phyloP scores from a whole-genome alignment of 2,329 filamentous ascomycete species.

The Claviceps digitariae region DNA sequence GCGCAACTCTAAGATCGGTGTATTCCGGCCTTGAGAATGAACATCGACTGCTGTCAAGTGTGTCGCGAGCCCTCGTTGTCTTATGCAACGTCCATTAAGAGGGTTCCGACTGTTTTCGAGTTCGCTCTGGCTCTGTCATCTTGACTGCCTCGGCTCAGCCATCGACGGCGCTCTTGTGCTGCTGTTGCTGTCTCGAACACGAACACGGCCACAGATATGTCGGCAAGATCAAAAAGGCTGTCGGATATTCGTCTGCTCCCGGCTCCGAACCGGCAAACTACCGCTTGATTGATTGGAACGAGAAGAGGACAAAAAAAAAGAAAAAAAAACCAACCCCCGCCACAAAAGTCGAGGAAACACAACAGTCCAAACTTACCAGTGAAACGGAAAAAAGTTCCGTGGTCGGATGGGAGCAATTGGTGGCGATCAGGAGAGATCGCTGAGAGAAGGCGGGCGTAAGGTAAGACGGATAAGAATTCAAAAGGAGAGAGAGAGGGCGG shows the following conservation, averaged over 20 bases:
- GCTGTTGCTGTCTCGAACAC: background rate
- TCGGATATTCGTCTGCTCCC: background rate
- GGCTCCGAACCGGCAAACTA: background rate
- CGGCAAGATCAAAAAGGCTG: no score
- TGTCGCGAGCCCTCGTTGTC: background rate
- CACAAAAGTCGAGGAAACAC: background rate
- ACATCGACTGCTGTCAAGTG: background rate
- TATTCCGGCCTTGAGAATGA: background rate
- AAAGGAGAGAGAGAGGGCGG: constrained; percentile 11
- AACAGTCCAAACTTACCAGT: constrained; percentile 14
- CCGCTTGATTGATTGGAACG: background rate
- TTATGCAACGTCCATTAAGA: background rate
- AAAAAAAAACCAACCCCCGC: background rate
- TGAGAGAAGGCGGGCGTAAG: constrained; percentile 13
- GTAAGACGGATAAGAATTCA: constrained; percentile 13
- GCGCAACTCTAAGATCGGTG: background rate
- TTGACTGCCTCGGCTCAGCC: background rate
- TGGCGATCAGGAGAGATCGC: constrained; percentile 15
- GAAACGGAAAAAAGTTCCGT: constrained; percentile 7
- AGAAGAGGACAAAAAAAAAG: background rate
- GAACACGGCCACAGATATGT: background rate
- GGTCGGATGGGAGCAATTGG: constrained; percentile 9
- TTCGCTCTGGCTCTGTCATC: background rate
- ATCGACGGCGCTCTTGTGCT: background rate
- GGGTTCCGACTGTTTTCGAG: background rate